Conservation (phyloP, 2,329 filamentous ascomycete species). For the Colletotrichum costaricense region DNA sequence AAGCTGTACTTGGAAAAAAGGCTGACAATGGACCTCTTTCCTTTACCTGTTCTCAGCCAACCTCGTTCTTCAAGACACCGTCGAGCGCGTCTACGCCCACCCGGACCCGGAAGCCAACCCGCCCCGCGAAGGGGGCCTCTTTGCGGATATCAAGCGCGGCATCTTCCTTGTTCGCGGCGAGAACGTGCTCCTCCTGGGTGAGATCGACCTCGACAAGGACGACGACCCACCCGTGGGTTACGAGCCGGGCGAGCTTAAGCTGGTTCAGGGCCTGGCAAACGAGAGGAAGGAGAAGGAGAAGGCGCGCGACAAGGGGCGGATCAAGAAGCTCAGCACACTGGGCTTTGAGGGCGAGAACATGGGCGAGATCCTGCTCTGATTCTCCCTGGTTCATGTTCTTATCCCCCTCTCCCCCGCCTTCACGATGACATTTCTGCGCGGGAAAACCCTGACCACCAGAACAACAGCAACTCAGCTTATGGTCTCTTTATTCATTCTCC, state of each 20-base stretch:
- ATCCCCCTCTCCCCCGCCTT: neutral
- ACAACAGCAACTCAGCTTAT: neutral
- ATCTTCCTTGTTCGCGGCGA: conserved; percentile 94
- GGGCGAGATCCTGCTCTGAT: conserved; percentile 78
- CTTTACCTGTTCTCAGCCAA: conserved; percentile 73
- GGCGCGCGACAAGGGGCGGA: conserved; percentile 76
- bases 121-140: conserved; percentile 64
- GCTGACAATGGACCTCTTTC: neutral
- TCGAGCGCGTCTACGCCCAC: conserved; percentile 82
- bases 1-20: neutral
- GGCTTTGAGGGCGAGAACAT: conserved; percentile 91
- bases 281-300: conserved; percentile 77
- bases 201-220: conserved; percentile 97
- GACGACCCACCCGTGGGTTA: conserved; percentile 83
- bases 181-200: conserved; percentile 94
- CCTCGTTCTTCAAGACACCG: conserved; percentile 91
- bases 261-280: conserved; percentile 80
- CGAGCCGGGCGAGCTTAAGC: conserved; percentile 71
- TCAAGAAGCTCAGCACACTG: conserved; percentile 77
- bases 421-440: neutral
- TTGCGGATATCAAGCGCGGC: conserved; percentile 86
- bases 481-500: neutral
- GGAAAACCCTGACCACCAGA: neutral
- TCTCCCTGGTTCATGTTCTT: neutral
- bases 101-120: conserved; percentile 49